Percentiles rank a stretch among this genome's conserved stretches.
Evolutionary conservation across 371 early-diverging fungal genomes (phyloP).

Genomic region (Mucor irregularis): DNA sequence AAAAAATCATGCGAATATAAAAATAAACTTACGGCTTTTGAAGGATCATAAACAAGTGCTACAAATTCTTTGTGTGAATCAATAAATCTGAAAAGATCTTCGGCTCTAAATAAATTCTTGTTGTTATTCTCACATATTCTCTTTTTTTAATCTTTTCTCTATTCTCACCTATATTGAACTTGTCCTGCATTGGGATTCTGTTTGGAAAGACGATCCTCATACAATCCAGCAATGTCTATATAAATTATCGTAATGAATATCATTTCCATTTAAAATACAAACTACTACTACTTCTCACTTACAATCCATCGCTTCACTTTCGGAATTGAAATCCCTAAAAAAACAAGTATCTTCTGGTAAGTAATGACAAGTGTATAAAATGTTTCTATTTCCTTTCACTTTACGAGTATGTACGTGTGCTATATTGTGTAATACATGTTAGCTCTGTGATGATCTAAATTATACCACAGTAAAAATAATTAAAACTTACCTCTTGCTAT

Average conservation of each 20-base stretch:
- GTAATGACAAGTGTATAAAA: background rate
- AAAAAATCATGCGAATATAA: slow-evolving; percentile 2
- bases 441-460: no score
- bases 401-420: slow-evolving; percentile 39
- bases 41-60: slow-evolving; percentile 38
- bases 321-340: slow-evolving; percentile 32
- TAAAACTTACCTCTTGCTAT: slow-evolving; percentile 17
- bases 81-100: slow-evolving; percentile 47
- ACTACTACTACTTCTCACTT: background rate
- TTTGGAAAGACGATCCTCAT: slow-evolving; percentile 39
- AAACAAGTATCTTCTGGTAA: background rate
- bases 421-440: no score
- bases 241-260: no score
- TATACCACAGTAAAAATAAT: no score
- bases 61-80: slow-evolving; percentile 53
- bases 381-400: background rate
- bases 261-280: background rate
- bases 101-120: slow-evolving; percentile 35
- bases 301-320: slow-evolving; percentile 40
- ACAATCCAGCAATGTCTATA: slow-evolving; percentile 44
- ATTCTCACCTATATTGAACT: slow-evolving; percentile 51
- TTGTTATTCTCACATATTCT: no score
- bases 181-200: slow-evolving; percentile 44
- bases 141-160: no score
- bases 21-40: slow-evolving; percentile 6